A percentile compares a stretch with the other conserved stretches of the same genome.
Conservation (phyloP, 2,329 filamentous ascomycete species). For the Pseudohalonectria lignicola region DNA sequence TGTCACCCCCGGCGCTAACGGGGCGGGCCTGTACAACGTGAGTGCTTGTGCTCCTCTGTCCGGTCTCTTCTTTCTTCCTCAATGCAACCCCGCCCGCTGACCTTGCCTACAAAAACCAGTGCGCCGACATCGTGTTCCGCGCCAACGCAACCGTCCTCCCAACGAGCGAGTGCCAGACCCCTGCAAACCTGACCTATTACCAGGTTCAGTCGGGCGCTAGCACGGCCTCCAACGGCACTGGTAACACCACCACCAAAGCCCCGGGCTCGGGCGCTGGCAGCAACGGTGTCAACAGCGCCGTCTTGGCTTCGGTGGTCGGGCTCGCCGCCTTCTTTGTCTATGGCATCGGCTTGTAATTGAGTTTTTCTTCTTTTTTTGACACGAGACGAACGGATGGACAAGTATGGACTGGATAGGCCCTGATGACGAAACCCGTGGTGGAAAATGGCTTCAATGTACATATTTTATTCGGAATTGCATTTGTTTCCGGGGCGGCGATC, state of each 20-base stretch:
- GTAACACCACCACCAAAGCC: slow-evolving; percentile 7
- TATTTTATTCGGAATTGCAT: too few species aligned
- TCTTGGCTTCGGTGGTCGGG: slow-evolving; percentile 23
- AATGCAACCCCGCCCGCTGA: neutral
- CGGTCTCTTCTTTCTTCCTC: neutral
- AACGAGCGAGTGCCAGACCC: slow-evolving; percentile 44
- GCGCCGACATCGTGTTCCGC: slow-evolving; percentile 62
- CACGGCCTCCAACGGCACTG: slow-evolving; percentile 5
- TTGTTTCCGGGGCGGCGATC: too few species aligned
- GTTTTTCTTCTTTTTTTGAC: neutral
- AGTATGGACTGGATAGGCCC: too few species aligned
- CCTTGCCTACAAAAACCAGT: slow-evolving; percentile 28
- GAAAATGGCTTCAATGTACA: too few species aligned
- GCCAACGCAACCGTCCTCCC: slow-evolving; percentile 32
- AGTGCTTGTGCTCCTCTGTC: slow-evolving; percentile 22
- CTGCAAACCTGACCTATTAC: slow-evolving; percentile 35
- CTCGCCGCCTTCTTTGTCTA: slow-evolving; percentile 25
- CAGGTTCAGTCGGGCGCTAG: slow-evolving; percentile 18
- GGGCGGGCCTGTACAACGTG: slow-evolving; percentile 53
- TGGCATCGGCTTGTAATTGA: slow-evolving; percentile 20
- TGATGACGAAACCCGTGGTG: too few species aligned
- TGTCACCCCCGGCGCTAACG: slow-evolving; percentile 47
- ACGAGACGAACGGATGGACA: neutral
- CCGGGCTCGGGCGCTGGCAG: slow-evolving; percentile 2
- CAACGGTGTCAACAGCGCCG: slow-evolving; percentile 10